Evolutionary conservation across 805 yeast genomes (phyloP).

Genomic region (Candida odintsovae): DNA sequence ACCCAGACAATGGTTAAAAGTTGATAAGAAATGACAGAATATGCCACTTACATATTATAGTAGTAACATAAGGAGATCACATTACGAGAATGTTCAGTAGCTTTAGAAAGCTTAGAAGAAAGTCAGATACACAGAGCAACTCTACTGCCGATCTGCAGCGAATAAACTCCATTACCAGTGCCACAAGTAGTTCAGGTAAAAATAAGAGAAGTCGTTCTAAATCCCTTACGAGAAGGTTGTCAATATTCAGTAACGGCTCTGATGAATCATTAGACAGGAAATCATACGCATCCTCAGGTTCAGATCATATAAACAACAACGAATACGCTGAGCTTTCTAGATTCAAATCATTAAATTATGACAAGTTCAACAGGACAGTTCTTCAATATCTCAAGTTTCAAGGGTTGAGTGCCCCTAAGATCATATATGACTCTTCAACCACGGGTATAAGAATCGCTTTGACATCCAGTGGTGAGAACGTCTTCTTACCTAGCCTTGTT

Average conservation of each 20-base stretch:
- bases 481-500: conserved; percentile 27
- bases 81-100: not conserved
- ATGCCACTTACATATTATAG: not conserved
- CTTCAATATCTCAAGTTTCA: conserved; percentile 15
- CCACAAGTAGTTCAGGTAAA: not conserved
- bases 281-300: conserved; percentile 6
- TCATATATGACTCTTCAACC: conserved; percentile 7
- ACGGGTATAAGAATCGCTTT: conserved; percentile 18
- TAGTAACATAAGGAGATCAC: not conserved
- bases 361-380: conserved; percentile 16
- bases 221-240: conserved; percentile 7
- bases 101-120: conserved; percentile 2
- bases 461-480: conserved; percentile 28
- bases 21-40: too few species aligned
- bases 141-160: not conserved
- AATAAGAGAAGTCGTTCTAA: not conserved
- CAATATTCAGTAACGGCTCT: conserved; percentile 15
- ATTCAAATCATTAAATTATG: conserved; percentile 17
- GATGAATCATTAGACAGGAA: conserved; percentile 5
- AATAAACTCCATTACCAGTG: not conserved
- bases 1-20: too few species aligned
- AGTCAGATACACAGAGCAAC: conserved; percentile 2
- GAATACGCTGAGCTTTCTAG: conserved; percentile 11
- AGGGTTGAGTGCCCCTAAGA: conserved; percentile 18
- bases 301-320: not conserved